phyloP scores from a whole-genome alignment of 139 green algal species.

The Eudorina sp. region DNA sequence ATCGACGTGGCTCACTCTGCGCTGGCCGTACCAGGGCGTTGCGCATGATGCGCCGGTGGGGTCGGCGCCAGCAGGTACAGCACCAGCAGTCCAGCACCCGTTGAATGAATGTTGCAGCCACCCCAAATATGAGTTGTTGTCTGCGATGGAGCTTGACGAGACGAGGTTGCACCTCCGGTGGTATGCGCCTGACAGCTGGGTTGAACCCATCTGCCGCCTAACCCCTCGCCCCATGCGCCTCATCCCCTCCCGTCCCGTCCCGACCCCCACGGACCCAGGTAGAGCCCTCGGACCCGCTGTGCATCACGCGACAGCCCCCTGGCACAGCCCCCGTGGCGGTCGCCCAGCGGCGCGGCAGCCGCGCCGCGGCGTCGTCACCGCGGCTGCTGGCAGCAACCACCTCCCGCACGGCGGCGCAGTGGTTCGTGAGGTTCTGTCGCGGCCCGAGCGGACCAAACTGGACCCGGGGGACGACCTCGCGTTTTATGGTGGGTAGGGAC shows the following conservation, averaged over 20 bases:
- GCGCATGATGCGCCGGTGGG: no score
- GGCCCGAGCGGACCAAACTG: conserved; percentile 66
- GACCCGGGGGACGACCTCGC: conserved; percentile 68
- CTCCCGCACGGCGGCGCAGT: background rate
- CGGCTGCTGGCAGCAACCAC: background rate
- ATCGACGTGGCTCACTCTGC: no score
- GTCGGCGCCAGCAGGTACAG: no score
- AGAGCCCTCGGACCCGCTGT: background rate
- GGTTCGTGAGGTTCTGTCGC: background rate
- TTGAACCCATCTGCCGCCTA: background rate
- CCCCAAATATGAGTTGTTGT: no score
- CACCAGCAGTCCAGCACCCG: no score
- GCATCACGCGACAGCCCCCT: background rate
- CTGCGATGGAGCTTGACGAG: background rate
- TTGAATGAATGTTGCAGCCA: no score
- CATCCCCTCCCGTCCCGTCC: background rate
- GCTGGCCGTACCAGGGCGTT: no score
- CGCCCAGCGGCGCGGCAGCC: background rate
- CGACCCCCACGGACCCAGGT: background rate
- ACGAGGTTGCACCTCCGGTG: background rate
- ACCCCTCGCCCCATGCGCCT: background rate
- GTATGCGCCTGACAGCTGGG: no score
- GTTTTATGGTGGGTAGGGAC: conserved; percentile 82
- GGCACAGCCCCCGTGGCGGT: background rate
- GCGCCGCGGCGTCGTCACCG: background rate